A percentile compares a stretch with the other conserved stretches of the same genome.
These are phyloP conservation scores for Ephemerocybe angulata DNA, from an alignment of 768 basidiomycete species.

Conservation along the genomic window DNA sequence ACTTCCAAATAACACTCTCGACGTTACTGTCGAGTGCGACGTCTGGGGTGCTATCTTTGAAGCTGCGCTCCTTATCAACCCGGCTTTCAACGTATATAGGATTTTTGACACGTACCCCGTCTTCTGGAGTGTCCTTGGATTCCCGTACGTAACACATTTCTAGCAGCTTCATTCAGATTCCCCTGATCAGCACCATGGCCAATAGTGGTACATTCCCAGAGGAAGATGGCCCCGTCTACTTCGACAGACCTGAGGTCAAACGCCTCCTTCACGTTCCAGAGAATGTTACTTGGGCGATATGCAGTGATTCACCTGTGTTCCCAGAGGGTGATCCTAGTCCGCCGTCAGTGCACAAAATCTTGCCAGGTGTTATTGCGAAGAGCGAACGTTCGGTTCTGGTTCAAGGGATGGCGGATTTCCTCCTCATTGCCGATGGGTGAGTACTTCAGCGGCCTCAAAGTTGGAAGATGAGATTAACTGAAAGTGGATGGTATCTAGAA, in stretches of 20 bases:
- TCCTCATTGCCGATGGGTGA: slow-evolving; percentile 72
- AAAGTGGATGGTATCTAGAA: too few relatives aligned
- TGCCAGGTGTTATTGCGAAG: slow-evolving; percentile 76
- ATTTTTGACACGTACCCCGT: slow-evolving; percentile 75
- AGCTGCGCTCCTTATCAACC: slow-evolving; percentile 60
- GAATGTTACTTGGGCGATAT: slow-evolving; percentile 59
- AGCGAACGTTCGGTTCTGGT: slow-evolving; percentile 63
- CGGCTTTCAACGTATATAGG: slow-evolving; percentile 74
- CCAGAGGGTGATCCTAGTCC: slow-evolving; percentile 56
- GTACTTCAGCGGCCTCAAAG: slow-evolving; percentile 14
- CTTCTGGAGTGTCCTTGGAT: slow-evolving; percentile 79
- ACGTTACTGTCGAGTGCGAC: slow-evolving; percentile 52
- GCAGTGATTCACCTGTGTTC: slow-evolving; percentile 59
- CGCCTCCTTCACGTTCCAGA: slow-evolving; percentile 66
- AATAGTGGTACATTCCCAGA: slow-evolving; percentile 54
- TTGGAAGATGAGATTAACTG: slow-evolving; percentile 22
- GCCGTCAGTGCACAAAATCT: slow-evolving; percentile 59
- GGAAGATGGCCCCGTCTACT: slow-evolving; percentile 62
- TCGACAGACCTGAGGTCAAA: slow-evolving; percentile 67
- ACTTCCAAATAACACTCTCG: slow-evolving; percentile 55
- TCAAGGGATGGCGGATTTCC: slow-evolving; percentile 71
- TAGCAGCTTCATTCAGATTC: background rate
- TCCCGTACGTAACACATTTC: slow-evolving; percentile 48
- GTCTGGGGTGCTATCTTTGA: slow-evolving; percentile 65
- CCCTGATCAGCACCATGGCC: background rate